A percentile compares a stretch with the other conserved stretches of the same genome.
These are phyloP conservation scores for Clavispora phyllophila DNA, from an alignment of 805 yeast genomes.

Conservation along the genomic window DNA sequence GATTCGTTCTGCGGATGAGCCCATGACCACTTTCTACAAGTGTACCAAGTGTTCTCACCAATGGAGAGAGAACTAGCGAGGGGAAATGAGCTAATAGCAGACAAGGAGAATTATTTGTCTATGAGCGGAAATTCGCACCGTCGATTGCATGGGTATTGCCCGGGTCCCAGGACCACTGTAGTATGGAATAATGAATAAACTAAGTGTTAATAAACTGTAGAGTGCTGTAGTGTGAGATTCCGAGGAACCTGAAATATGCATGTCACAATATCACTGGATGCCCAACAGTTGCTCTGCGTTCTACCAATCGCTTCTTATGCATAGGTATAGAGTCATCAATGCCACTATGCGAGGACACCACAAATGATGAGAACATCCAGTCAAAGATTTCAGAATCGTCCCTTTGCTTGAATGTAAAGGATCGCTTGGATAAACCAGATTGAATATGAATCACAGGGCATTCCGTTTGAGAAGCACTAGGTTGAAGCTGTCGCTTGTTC, in stretches of 20 bases:
- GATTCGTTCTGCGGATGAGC: constrained; percentile 97
- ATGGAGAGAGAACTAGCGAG: constrained; percentile 87
- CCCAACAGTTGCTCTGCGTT: background rate
- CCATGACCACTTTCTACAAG: constrained; percentile 97
- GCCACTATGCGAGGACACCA: no score
- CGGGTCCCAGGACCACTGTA: background rate
- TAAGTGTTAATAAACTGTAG: background rate
- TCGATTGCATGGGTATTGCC: background rate
- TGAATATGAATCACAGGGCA: no score
- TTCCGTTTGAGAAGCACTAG: no score
- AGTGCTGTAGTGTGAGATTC: background rate
- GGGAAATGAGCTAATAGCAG: no score
- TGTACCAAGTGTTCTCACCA: constrained; percentile 90
- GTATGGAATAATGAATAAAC: background rate
- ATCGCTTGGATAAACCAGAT: no score
- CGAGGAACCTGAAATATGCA: background rate
- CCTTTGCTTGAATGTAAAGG: background rate
- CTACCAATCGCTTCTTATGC: background rate
- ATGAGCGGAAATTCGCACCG: background rate
- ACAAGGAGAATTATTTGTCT: no score
- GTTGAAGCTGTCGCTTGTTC: no score
- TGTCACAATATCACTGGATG: background rate
- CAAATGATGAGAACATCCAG: background rate
- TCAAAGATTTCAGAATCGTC: background rate
- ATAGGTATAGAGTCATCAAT: background rate